Evolutionary conservation across 2,329 filamentous ascomycete species (phyloP).

Genomic region (Fusarium sp.): DNA sequence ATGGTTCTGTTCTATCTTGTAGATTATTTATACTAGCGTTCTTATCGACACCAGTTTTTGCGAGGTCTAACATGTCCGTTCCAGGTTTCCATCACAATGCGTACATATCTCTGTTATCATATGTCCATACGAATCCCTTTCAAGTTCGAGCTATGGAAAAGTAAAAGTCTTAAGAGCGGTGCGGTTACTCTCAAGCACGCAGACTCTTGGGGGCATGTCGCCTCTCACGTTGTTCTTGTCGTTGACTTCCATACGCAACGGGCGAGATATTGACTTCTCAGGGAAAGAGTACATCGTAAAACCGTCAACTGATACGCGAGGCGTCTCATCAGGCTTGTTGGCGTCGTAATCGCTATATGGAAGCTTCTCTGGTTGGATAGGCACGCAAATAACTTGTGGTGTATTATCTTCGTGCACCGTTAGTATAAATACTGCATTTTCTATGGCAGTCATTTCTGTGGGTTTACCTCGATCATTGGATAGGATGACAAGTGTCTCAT

Average conservation of each 20-base stretch:
- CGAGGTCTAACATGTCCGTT: neutral
- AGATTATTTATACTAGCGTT: slow-evolving; percentile 45
- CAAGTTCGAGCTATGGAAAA: slow-evolving; percentile 46
- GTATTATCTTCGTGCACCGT: slow-evolving; percentile 42
- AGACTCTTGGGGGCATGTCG: slow-evolving; percentile 64
- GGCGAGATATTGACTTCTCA: slow-evolving; percentile 49
- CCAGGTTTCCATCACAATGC: too few relatives aligned
- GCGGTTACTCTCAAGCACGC: slow-evolving; percentile 63
- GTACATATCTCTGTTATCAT: neutral
- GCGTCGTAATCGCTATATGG: slow-evolving; percentile 55
- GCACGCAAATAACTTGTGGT: slow-evolving; percentile 52
- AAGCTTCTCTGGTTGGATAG: slow-evolving; percentile 55
- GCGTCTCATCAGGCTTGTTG: slow-evolving; percentile 13
- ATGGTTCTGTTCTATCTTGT: slow-evolving; percentile 29
- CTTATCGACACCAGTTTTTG: slow-evolving; percentile 26
- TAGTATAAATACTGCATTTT: neutral
- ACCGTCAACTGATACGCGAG: slow-evolving; percentile 24
- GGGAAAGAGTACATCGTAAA: slow-evolving; percentile 49
- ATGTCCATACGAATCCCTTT: neutral
- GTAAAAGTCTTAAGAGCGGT: slow-evolving; percentile 63
- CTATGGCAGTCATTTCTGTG: neutral
- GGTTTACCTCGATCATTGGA: slow-evolving; percentile 58
- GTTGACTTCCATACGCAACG: slow-evolving; percentile 66
- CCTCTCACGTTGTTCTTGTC: slow-evolving; percentile 60
- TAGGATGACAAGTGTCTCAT: slow-evolving; percentile 71